These are phyloP conservation scores for Metarhizium sp. DNA, from an alignment of 2,329 filamentous ascomycete species.

Conservation along the genomic window DNA sequence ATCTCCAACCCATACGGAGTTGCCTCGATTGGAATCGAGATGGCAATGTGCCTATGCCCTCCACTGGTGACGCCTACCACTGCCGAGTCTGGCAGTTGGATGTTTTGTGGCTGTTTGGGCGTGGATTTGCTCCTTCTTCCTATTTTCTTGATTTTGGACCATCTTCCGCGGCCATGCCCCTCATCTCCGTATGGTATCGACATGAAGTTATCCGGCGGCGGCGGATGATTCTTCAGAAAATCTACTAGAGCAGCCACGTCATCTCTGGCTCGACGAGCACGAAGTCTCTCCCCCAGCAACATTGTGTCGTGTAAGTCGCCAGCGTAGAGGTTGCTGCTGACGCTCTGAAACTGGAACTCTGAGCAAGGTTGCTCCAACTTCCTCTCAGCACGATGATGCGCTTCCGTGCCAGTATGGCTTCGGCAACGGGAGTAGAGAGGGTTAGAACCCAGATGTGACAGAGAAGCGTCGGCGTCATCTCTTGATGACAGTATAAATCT, in stretches of 20 bases:
- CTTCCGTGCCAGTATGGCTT: constrained; percentile 3
- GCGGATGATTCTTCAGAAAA: constrained; percentile 40
- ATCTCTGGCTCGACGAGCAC: constrained; percentile 12
- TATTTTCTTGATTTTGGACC: constrained; percentile 33
- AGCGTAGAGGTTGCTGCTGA: neutral
- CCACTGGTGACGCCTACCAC: constrained; percentile 42
- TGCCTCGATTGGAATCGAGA: constrained; percentile 47
- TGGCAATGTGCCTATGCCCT: constrained; percentile 49
- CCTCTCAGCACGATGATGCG: neutral
- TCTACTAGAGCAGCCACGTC: constrained; percentile 30
- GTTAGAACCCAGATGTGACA: constrained; percentile 3
- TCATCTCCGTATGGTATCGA: constrained; percentile 27
- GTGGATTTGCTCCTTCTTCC: constrained; percentile 25
- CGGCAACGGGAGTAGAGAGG: constrained; percentile 4
- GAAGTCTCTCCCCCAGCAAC: constrained; percentile 6
- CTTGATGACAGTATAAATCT: constrained; percentile 1
- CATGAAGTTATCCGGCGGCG: constrained; percentile 41
- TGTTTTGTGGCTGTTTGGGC: constrained; percentile 19
- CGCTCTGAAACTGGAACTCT: neutral
- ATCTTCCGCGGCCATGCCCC: constrained; percentile 26
- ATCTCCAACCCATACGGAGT: constrained; percentile 29
- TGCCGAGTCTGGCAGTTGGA: constrained; percentile 44
- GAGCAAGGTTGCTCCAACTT: neutral
- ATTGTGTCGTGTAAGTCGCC: constrained; percentile 4
- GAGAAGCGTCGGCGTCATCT: neutral